Base-by-base conservation (phyloP, 2,329 filamentous ascomycete genomes). In the Trichoderma sp. region DNA sequence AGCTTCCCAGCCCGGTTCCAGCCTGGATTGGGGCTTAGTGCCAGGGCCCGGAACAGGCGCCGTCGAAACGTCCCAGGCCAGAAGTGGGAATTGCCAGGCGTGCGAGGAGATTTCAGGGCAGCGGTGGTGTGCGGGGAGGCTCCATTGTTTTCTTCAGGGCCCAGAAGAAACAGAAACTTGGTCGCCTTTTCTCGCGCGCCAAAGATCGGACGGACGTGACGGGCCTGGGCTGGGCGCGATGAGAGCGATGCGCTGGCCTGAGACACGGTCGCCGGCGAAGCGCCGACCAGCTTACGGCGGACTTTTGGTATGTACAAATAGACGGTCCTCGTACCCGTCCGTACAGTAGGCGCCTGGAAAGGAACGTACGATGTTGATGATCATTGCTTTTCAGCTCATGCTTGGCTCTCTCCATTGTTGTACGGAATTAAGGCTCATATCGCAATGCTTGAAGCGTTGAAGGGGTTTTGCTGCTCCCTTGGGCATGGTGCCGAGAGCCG, bases 191-290 rank as follows among this genome's bases (percentile, higher is more conserved):
- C 50, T 58, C 64, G 32, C 64, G 50, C 64, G 64, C 32, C 15
- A 20, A 67, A 39, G 47, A 62, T 61, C 66, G 32, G 58, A 57
- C 55, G 36, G 58, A 20, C 26, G 65, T 20, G 34, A 43, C 23
- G 43, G 15, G 43, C 17, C 0, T n/a, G 43, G 15, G 43, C 7
- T 43, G 43, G 17, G 43, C 17, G 53, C 53, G 53, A 59, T 30
- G 34, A 36, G 68, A 20, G 68, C 47, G 59, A 36, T 70, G 68
- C 68, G 68, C 59, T 70, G 59, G 43, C 26, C 68, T 64, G 68
- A 70, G 68, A 70, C 68, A 70, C 59, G 68, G 43, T 57, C 36
- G 68, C 68, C 59, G 68, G 68, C 59, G 68, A 70, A 63, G 68
- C 68, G 68, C 68, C 68, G 59, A 64, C 59, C 20, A 12, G 5